Conservation (phyloP, 495 filamentous ascomycete genomes). For the Durotheca rogersii region DNA sequence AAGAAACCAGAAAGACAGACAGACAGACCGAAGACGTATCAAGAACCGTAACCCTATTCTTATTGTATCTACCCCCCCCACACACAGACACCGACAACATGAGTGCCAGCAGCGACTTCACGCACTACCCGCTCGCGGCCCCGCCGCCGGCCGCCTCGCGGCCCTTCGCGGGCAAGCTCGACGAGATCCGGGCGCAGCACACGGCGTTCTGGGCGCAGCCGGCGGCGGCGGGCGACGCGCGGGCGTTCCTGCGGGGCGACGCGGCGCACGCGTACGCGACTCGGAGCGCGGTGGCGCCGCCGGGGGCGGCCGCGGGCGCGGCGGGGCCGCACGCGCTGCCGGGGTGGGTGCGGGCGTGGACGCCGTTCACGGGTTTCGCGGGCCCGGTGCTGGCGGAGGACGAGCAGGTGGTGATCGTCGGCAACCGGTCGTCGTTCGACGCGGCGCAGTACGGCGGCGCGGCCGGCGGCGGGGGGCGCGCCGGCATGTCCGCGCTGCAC, state of each 20-base stretch:
- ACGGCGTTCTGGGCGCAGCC: constrained; percentile 2
- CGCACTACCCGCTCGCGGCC: too few species aligned
- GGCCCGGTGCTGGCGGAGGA: constrained; percentile 18
- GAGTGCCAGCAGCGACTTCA: too few species aligned
- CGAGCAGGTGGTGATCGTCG: constrained; percentile 30
- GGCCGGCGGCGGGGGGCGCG: constrained; percentile 24
- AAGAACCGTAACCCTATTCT: too few species aligned
- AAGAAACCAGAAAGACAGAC: too few species aligned
- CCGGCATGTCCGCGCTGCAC: constrained; percentile 37
- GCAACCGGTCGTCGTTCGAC: constrained; percentile 35
- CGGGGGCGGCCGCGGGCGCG: not conserved
- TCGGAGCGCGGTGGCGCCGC: too few species aligned
- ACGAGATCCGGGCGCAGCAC: constrained; percentile 7
- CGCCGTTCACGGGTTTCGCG: constrained; percentile 10
- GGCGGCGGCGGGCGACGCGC: constrained; percentile 1
- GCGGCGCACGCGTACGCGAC: constrained; percentile 7
- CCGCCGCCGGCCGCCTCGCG: not conserved
- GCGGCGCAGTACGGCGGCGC: constrained; percentile 28
- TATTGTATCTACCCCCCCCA: too few species aligned
- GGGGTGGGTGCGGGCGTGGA: constrained; percentile 16
- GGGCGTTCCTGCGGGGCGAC: constrained; percentile 3
- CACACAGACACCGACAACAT: too few species aligned
- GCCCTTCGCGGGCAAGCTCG: constrained; percentile 10
- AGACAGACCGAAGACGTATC: too few species aligned
- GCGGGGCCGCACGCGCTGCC: constrained; percentile 1